Evolutionary conservation across 2,329 filamentous ascomycete genomes (phyloP).

Genomic region (Rhexocercosporidium sp.): DNA sequence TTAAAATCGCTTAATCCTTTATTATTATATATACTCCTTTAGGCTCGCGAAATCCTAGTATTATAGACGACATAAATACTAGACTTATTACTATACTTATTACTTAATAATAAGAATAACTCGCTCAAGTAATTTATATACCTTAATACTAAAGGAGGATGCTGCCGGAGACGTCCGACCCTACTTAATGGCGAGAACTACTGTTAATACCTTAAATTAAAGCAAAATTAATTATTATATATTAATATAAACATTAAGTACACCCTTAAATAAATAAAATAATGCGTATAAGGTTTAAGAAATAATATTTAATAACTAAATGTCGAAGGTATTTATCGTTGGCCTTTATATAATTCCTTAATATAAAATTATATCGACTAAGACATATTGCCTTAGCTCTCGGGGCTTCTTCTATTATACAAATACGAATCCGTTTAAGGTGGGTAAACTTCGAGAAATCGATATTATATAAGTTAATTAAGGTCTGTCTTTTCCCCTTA

Average conservation of each 20-base stretch:
- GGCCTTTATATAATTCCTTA: not conserved
- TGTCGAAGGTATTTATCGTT: not conserved
- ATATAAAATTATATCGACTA: not conserved
- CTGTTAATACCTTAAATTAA: not conserved
- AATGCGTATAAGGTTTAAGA: not conserved
- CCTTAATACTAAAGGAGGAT: not conserved
- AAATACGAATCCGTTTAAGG: not conserved
- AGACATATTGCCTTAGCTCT: not conserved
- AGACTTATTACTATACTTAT: not conserved
- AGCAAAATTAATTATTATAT: no score
- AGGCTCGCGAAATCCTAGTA: not conserved
- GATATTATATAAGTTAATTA: not conserved
- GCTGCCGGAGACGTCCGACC: not conserved
- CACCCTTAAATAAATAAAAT: no score
- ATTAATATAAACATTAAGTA: no score
- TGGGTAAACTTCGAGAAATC: not conserved
- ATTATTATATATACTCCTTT: no score
- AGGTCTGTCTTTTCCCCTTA: not conserved
- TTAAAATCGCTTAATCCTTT: no score
- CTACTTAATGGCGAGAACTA: not conserved
- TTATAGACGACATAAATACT: not conserved
- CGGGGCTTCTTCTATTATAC: not conserved
- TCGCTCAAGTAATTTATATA: not conserved
- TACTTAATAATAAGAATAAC: not conserved
- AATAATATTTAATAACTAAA: not conserved